Base-by-base conservation (phyloP, 2,329 filamentous ascomycete genomes). In the Fusarium ambrosium region DNA sequence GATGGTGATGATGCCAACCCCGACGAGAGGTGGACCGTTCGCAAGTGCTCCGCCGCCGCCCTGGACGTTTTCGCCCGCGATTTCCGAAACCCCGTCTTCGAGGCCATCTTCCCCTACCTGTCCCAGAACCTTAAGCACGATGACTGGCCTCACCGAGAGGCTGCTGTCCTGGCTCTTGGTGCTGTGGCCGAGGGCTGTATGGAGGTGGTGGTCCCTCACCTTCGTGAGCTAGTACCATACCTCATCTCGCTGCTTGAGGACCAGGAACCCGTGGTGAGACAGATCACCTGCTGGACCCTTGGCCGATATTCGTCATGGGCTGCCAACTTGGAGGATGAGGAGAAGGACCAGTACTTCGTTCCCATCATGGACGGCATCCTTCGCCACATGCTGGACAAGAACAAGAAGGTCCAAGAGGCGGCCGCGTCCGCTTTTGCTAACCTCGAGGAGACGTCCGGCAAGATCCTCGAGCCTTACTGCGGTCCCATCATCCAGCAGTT, bases 261-360 rank as follows among this genome's bases (percentile, higher is more conserved):
- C 80, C 81, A 89, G 1, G 95, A 98, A 83, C 95, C 97, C 16
- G 93, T 98, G 16, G 96, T 99, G 41, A 90, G 97, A 71, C 95
- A 98, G 81, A 99, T 99, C 76, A 98, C 96, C 27, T 99, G 97
- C 84, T 99, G 97, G 97, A 97, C 97, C 7, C 89, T 99, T 24
- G 95, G 95, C 20, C 91, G 97, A 55, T 99, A 98, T 83, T 98
- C 97, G 6, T 88, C 92, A 53, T 99, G 97, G 97, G 96, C 95
- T 11, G 93, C 95, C 6, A 90, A 92, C 72, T 89, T 98, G 24
- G 85, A 89, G 27, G 91, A 93, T 60, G 88, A 86, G 20, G 90
- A 95, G 73, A 93, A 92, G 79, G 89, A 92, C 62, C 89, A 91
- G 67, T 98, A 91, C 83, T 99, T 99, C 79, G 93, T 97, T 79